Percentiles rank a stretch among this genome's conserved stretches.
phyloP scores from a whole-genome alignment of 805 yeast genomes.

The Sugiyamaella smithiae region DNA sequence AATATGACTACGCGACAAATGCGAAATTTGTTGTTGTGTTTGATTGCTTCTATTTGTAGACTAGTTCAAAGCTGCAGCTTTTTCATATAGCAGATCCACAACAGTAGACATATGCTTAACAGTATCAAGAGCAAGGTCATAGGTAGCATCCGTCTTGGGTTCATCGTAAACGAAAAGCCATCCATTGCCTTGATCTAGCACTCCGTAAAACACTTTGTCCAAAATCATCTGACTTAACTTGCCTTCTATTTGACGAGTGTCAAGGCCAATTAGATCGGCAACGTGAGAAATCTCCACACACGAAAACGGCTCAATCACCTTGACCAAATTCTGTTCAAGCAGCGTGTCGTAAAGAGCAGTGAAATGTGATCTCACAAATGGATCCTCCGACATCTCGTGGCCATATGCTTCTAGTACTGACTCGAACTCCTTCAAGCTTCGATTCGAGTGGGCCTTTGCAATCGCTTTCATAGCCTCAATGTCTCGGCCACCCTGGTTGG shows the following conservation, averaged over 20 bases:
- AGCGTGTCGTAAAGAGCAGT: conserved; percentile 89
- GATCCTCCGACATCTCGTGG: conserved; percentile 76
- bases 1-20: background rate
- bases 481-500: conserved; percentile 54
- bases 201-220: conserved; percentile 94
- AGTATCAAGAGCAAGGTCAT: conserved; percentile 81
- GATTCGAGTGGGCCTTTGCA: conserved; percentile 82
- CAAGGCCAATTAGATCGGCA: conserved; percentile 83
- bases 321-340: conserved; percentile 87
- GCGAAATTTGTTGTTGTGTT: background rate
- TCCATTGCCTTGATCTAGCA: conserved; percentile 96
- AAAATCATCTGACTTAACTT: conserved; percentile 94
- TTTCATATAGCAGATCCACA: conserved; percentile 89
- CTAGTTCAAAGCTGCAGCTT: conserved; percentile 79
- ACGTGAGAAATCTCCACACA: conserved; percentile 92
- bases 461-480: conserved; percentile 96
- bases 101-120: conserved; percentile 82
- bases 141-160: conserved; percentile 83
- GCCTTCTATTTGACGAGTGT: conserved; percentile 84
- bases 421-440: conserved; percentile 90
- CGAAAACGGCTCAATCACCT: conserved; percentile 93
- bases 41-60: background rate
- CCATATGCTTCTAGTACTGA: conserved; percentile 65
- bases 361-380: conserved; percentile 86
- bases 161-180: conserved; percentile 91